Conservation (phyloP, 1,284 basidiomycete species). For the Irpex lacteus region DNA sequence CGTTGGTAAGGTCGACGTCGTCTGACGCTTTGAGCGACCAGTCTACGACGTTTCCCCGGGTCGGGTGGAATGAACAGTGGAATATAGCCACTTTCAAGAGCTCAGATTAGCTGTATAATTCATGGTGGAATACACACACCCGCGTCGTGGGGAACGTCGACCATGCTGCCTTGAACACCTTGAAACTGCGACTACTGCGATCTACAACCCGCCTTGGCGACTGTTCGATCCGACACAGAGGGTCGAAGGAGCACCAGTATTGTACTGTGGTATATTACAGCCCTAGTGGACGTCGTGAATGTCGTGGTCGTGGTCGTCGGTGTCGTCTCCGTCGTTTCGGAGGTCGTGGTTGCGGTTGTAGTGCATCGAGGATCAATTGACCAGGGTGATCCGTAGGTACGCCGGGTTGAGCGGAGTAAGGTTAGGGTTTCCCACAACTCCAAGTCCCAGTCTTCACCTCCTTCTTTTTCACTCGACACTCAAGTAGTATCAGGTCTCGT, state of each 20-base stretch:
- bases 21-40: constrained; percentile 69
- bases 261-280: background rate
- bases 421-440: background rate
- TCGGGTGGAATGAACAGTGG: constrained; percentile 80
- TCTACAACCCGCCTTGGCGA: background rate
- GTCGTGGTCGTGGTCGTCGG: background rate
- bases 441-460: too few relatives aligned
- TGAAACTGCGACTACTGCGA: background rate
- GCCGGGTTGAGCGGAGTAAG: background rate
- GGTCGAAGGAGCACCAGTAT: background rate
- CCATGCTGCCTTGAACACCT: constrained; percentile 12
- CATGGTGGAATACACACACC: constrained; percentile 29
- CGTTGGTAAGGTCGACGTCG: constrained; percentile 61
- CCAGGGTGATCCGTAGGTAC: background rate
- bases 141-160: constrained; percentile 44
- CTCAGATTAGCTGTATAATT: background rate
- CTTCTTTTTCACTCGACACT: too few relatives aligned
- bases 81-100: constrained; percentile 66
- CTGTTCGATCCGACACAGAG: constrained; percentile 1
- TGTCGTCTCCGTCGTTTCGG: background rate
- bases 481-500: too few relatives aligned
- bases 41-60: constrained; percentile 72
- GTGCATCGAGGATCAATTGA: background rate
- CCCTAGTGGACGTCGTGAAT: background rate
- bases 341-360: background rate